Percentiles rank a stretch among this genome's conserved stretches.
These are phyloP conservation scores for Ceratocystiopsis sp. DNA, from an alignment of 2,329 filamentous ascomycete genomes.

Conservation along the genomic window DNA sequence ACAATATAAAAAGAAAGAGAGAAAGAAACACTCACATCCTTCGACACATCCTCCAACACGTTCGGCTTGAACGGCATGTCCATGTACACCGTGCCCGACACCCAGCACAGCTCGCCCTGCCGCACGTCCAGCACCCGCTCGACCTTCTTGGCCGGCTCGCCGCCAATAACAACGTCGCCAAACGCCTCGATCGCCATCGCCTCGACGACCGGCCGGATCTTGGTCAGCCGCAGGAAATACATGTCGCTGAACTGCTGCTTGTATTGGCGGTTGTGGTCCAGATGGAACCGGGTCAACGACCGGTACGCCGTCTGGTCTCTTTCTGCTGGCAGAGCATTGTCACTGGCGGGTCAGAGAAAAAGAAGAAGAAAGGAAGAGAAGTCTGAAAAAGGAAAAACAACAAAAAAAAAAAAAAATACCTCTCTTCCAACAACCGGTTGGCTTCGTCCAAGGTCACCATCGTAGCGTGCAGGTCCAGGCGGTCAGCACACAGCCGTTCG, in stretches of 20 bases:
- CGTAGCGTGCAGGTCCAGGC: no score
- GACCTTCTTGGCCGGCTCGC: conserved; percentile 55
- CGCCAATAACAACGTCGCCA: conserved; percentile 60
- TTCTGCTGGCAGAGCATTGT: conserved; percentile 24
- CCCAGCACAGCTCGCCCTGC: conserved; percentile 91
- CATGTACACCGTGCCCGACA: conserved; percentile 89
- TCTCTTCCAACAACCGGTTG: neutral
- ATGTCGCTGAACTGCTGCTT: conserved; percentile 94
- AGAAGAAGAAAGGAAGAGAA: conserved; percentile 8
- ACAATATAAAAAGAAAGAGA: conserved; percentile 22
- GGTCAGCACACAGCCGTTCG: no score
- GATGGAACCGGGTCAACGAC: conserved; percentile 55
- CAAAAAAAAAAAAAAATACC: neutral
- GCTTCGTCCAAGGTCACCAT: no score
- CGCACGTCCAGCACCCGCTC: conserved; percentile 88
- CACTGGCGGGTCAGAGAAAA: conserved; percentile 13
- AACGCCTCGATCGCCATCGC: conserved; percentile 57
- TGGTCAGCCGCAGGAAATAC: conserved; percentile 83
- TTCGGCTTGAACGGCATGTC: conserved; percentile 93
- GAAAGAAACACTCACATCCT: conserved; percentile 46
- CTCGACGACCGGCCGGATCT: conserved; percentile 73
- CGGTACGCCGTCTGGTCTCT: conserved; percentile 45
- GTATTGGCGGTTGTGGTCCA: conserved; percentile 60
- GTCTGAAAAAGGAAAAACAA: neutral
- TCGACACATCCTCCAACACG: conserved; percentile 85